Evolutionary conservation across 768 basidiomycete species (phyloP).

Genomic region (Coprinopsis strossmayeri): DNA sequence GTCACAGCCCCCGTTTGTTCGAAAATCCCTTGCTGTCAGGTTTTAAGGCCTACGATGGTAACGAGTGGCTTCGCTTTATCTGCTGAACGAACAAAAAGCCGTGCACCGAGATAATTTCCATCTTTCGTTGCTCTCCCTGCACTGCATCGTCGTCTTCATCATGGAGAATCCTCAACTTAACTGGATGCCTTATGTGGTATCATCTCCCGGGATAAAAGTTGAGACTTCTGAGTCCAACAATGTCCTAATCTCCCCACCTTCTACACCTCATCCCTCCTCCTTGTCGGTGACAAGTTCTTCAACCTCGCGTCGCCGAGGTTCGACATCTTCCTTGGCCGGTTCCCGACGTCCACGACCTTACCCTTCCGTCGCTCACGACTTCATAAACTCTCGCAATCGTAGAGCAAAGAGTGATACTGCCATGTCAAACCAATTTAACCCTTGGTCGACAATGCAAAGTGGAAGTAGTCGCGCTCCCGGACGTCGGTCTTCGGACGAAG

Average conservation of each 20-base stretch:
- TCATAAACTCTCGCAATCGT: conserved; percentile 17
- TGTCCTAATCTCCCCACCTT: conserved; percentile 31
- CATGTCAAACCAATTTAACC: conserved; percentile 27
- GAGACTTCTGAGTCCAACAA: conserved; percentile 30
- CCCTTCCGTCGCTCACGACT: conserved; percentile 24
- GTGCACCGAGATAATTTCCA: conserved; percentile 9
- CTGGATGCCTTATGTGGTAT: conserved; percentile 23
- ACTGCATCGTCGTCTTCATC: conserved; percentile 6
- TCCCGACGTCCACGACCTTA: conserved; percentile 32
- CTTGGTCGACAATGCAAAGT: conserved; percentile 21
- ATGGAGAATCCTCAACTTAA: conserved; percentile 27
- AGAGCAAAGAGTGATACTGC: conserved; percentile 23
- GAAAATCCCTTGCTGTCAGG: conserved; percentile 7
- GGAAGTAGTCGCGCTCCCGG: conserved; percentile 25
- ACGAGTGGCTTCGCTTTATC: conserved; percentile 5
- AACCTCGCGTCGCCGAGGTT: conserved; percentile 25
- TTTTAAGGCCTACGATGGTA: conserved; percentile 6
- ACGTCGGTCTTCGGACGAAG: conserved; percentile 33
- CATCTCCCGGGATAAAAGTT: conserved; percentile 37
- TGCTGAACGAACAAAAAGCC: conserved; percentile 10
- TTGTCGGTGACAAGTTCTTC: conserved; percentile 22
- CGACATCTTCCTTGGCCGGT: conserved; percentile 24
- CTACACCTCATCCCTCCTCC: conserved; percentile 19
- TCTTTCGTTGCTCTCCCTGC: conserved; percentile 5
- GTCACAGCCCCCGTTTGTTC: conserved; percentile 8